Evolutionary conservation across 768 basidiomycete genomes (phyloP).

Genomic region (Tulasnella sp.): DNA sequence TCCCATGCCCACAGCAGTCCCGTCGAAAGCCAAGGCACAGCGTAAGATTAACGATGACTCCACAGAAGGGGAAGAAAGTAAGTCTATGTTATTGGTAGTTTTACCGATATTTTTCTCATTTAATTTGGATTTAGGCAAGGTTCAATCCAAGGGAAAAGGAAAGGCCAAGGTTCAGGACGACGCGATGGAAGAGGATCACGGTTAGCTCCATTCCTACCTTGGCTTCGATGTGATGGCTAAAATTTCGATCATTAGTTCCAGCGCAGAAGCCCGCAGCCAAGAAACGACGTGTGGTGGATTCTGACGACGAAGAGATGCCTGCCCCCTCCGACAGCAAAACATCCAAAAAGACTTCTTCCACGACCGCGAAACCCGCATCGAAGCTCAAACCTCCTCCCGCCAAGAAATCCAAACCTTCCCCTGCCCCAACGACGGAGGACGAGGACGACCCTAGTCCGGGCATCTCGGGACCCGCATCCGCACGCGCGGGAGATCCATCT

Average conservation of each 20-base stretch:
- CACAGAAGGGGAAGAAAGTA: constrained; percentile 37
- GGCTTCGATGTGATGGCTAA: constrained; percentile 6
- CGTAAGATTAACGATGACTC: constrained; percentile 38
- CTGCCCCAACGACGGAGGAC: constrained; percentile 41
- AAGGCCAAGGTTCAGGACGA: constrained; percentile 27
- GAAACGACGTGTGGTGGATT: constrained; percentile 49
- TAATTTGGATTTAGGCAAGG: background rate
- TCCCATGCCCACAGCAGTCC: constrained; percentile 42
- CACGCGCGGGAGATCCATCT: constrained; percentile 42
- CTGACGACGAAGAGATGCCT: constrained; percentile 44
- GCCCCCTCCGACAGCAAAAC: constrained; percentile 34
- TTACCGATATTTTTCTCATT: constrained; percentile 8
- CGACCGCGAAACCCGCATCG: constrained; percentile 35
- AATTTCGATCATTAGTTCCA: background rate
- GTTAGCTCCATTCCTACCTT: background rate
- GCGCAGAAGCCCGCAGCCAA: constrained; percentile 37
- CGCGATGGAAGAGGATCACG: constrained; percentile 19
- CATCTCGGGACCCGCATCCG: constrained; percentile 36
- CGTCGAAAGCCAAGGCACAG: background rate
- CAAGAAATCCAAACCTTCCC: constrained; percentile 41
- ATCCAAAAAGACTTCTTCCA: constrained; percentile 34
- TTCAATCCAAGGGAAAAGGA: constrained; percentile 14
- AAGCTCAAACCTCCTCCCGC: constrained; percentile 49
- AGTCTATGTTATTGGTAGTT: background rate
- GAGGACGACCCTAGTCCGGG: constrained; percentile 40